Base-by-base conservation (phyloP, 2,329 filamentous ascomycete genomes). In the Calonectria naviculata region DNA sequence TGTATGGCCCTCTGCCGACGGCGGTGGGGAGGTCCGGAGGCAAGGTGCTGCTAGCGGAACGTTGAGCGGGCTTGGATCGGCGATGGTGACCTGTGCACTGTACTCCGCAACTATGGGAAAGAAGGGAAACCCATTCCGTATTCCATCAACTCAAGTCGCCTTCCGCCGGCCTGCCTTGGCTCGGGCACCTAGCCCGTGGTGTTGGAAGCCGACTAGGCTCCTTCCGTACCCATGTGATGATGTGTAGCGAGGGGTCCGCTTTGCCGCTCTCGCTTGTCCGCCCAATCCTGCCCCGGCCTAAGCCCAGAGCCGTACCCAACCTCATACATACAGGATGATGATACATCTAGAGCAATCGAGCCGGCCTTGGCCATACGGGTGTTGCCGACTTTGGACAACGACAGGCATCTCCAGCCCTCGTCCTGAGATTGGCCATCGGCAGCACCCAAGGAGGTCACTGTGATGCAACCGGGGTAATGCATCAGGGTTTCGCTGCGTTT, bases 101-200 rank as follows among this genome's bases (percentile, higher is more conserved):
- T 42, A 41, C 56, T 61, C 38, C 56, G 52, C 56, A 61, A 61
- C 38, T 61, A 61, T 61, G 56, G 52, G 52, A 58, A 58, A 58
- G 17, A 58, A 58, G 21, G n/a, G n/a, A 58, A 58, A 36, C 31
- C 52, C 52, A 58, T 58, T 38, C 31, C 52, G 52, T 36, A 24
- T 58, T 34, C 36, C 52, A 36, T 58, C 52, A 36, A 58, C 52
- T 58, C 52, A 24, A 24, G 29, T 58, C 31, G 21, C 34, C 34
- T 19, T 10, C 31, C 24, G 19, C 17, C n/a, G 31, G 52, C n/a
- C 21, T 17, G 52, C 10, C 52, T 58, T 58, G n/a, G 52, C 52
- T 58, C 52, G 52, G 34, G 52, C 52, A 58, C 52, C 52, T 58
- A 58, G 52, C 52, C 52, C 52, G 31, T 58, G 52, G 52, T 58